These are phyloP conservation scores for Ustilago nuda DNA, from an alignment of 1,284 basidiomycete species.

Conservation along the genomic window DNA sequence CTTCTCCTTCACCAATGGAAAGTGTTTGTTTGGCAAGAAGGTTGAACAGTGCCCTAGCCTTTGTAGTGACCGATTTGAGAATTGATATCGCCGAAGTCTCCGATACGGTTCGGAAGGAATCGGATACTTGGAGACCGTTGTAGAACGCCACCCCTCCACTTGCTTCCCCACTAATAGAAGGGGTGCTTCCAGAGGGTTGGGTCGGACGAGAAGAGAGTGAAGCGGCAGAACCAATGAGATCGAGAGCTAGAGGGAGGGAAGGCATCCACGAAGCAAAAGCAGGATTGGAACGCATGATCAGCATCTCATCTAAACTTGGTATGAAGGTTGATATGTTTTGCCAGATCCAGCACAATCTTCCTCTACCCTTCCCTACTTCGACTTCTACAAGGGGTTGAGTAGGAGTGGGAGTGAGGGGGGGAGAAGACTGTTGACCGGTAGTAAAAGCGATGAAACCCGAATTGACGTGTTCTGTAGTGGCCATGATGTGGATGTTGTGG, in stretches of 20 bases:
- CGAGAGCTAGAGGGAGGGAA: constrained; percentile 27
- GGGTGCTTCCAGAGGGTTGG: background rate
- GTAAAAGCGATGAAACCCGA: constrained; percentile 36
- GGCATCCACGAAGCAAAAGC: constrained; percentile 47
- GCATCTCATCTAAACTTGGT: constrained; percentile 48
- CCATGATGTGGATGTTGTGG: constrained; percentile 49
- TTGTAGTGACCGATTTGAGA: constrained; percentile 55
- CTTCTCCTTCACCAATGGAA: background rate
- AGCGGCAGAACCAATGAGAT: constrained; percentile 36
- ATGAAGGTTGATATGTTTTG: constrained; percentile 48
- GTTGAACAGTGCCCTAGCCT: constrained; percentile 55
- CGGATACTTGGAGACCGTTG: constrained; percentile 38
- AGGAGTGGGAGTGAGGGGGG: background rate
- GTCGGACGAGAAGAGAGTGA: background rate
- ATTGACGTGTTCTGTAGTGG: constrained; percentile 46
- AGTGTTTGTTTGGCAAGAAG: constrained; percentile 40
- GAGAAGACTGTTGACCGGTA: constrained; percentile 17
- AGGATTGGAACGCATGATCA: constrained; percentile 49
- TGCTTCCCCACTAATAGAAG: background rate
- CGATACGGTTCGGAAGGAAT: constrained; percentile 31
- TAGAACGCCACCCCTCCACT: constrained; percentile 20
- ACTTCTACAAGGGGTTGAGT: background rate
- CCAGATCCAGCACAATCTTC: constrained; percentile 47
- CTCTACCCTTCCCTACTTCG: constrained; percentile 1
- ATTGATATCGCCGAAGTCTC: constrained; percentile 54